Evolutionary conservation across 2,329 filamentous ascomycete species (phyloP), one percentile per base, ranked within the genome.

Genomic region (Diplodia corticola): DNA sequence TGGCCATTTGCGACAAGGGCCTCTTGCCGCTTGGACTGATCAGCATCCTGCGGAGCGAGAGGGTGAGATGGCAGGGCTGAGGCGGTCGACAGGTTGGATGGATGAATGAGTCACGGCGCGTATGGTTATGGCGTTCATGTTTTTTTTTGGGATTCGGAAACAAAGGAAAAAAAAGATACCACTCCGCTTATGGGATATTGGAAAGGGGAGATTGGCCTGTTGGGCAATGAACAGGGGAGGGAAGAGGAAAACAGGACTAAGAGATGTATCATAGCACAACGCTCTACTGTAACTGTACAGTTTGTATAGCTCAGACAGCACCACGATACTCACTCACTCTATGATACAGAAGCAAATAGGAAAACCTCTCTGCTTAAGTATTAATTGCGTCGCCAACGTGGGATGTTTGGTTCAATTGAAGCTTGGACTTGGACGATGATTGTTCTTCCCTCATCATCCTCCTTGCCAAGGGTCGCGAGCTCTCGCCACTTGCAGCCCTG

Each of bases 1-100:
- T 80, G 63, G 73, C 73, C 33, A 72, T 82, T 57, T 79, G 80
- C 4, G 78, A 81, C 67, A 70, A 73, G 53, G 77, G 77, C 1
- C 63, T 81, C 60, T 68, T 82, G 66, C 80, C 80, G 7, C 77
- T 78, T 69, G 78, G 79, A 4, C 70, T 81, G 70, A 73, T 81
- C 54, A 73, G 72, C 66, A 73, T 80, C 69, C 68, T 81, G 65
- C 69, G 70, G 73, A 70, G 74, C 71, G 71, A 78, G 74, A 67
- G 73, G 73, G 67, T 76, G 74, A 51, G 77, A 68, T 80, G 78
- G 78, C 72, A 77, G 53, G 78, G 76, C 17, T 26, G 40, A 48
- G 40, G n/a, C 26, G 30, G 26, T 59, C 2, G 7, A 35, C n/a
- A n/a, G 15, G 24, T 6, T 4, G 15, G 15, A n/a, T 6, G 10